Percentiles rank a stretch among this genome's conserved stretches.
Evolutionary conservation across 805 yeast species (phyloP).

Genomic region (Teunomyces funiuensis): DNA sequence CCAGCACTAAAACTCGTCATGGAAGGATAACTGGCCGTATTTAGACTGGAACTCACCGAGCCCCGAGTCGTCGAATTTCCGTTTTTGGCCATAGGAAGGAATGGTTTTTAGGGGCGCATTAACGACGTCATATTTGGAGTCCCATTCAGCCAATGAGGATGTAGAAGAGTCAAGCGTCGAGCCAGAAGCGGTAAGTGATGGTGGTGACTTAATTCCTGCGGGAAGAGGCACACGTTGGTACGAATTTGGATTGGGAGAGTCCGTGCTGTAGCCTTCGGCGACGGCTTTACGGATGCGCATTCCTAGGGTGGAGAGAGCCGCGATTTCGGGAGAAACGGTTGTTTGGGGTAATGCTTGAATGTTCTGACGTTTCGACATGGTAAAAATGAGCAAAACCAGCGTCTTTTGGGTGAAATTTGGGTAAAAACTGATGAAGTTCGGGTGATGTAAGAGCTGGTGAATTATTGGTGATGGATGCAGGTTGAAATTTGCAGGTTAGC

Average conservation of each 20-base stretch:
- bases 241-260: constrained; percentile 8
- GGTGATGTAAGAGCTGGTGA: too few relatives aligned
- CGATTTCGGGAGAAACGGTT: constrained; percentile 29
- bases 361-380: constrained; percentile 1
- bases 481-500: too few relatives aligned
- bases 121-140: constrained; percentile 13
- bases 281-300: constrained; percentile 73
- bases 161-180: constrained; percentile 42
- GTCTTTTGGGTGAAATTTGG: too few relatives aligned
- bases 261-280: constrained; percentile 52
- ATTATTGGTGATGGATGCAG: too few relatives aligned
- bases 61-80: constrained; percentile 17
- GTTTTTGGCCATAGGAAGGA: constrained; percentile 16
- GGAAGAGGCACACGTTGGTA: constrained; percentile 38
- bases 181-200: constrained; percentile 40
- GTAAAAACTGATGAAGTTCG: too few relatives aligned
- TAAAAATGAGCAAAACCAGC: too few relatives aligned
- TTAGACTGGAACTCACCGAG: constrained; percentile 23
- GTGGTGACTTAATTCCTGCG: constrained; percentile 40
- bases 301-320: constrained; percentile 55
- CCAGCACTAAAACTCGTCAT: constrained; percentile 45
- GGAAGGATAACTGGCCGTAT: constrained; percentile 47
- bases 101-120: constrained; percentile 14
- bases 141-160: constrained; percentile 47
- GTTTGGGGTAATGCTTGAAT: constrained; percentile 5